phyloP scores from a whole-genome alignment of 768 basidiomycete genomes.

The Ramaria sp. region DNA sequence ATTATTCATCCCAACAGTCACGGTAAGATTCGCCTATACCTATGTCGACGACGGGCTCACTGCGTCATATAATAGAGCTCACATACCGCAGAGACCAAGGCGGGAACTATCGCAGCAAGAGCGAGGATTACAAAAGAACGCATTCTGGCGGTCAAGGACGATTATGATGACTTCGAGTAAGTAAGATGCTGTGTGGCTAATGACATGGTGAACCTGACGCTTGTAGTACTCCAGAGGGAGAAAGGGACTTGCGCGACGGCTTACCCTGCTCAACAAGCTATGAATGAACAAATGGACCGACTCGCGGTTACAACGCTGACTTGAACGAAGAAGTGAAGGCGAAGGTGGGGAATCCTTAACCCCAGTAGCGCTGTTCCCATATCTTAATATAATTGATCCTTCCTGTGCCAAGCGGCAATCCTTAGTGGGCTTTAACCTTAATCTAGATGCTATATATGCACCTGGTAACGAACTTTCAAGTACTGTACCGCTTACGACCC shows the following conservation, averaged over 20 bases:
- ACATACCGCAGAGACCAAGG: background rate
- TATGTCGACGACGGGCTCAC: background rate
- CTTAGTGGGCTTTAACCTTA: no score
- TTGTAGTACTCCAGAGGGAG: background rate
- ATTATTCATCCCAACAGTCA: slow-evolving; percentile 15
- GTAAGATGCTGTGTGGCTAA: background rate
- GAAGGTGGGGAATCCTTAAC: background rate
- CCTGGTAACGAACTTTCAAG: no score
- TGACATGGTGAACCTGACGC: no score
- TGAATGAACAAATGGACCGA: background rate
- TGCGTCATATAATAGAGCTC: background rate
- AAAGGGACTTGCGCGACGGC: background rate
- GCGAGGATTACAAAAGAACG: background rate
- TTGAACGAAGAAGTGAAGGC: background rate
- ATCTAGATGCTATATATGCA: no score
- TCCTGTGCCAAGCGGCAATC: no score
- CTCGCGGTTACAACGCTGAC: background rate
- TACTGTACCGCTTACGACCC: no score
- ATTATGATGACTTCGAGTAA: background rate
- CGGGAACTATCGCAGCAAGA: background rate
- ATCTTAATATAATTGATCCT: no score
- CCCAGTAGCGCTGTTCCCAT: no score
- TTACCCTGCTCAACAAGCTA: background rate
- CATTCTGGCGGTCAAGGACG: background rate
- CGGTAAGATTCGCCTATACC: slow-evolving; percentile 15